Base-by-base conservation (phyloP, 1,284 basidiomycete species). In the Rhizoctonia solani region DNA sequence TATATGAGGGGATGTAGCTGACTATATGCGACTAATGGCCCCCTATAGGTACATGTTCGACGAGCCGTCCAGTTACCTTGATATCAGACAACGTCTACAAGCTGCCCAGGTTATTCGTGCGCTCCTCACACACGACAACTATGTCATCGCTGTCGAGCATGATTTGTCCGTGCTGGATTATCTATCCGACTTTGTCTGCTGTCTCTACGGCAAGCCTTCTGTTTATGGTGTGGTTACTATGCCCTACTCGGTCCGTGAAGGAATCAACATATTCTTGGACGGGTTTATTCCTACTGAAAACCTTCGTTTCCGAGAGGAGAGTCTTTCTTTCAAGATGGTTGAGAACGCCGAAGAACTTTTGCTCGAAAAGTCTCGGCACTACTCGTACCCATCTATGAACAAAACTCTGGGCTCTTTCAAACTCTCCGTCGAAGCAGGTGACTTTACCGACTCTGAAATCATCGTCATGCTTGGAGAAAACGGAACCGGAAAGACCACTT, bases 261-360 rank as follows among this genome's bases (percentile, higher is more conserved):
- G 92, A 73, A 97, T 98, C 82, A 98, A 98, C 80, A 97, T 97
- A 74, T 98, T 98, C 85, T 82, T 98, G 68, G 95, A 98, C 75
- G 95, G 95, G 61, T 94, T 94, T 81, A 93, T 98, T 73, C 95
- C 95, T 4, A 97, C 95, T n/a, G 95, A 98, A 78, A 98, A 98
- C 79, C 77, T 98, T 74, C 92, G 95, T 69, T 98, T 98, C 87
- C 88, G 95, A 55, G 88, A 97, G 72, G 95, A 97, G 74, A 92
- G 91, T 0, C 82, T 98, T 19, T 88, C 91, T 3, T 98, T 98
- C 84, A 96, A 95, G 81, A 97, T 98, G 85, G 86, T 91, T 59
- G 95, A 98, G 77, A 95, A 87, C 2, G 93, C 90, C 16, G 95
- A 98, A 72, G 95, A 98, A 74, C 71, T 93, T 54, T 75, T 90